phyloP scores from a whole-genome alignment of 371 early-diverging fungal species.

The Mortierella sp. region DNA sequence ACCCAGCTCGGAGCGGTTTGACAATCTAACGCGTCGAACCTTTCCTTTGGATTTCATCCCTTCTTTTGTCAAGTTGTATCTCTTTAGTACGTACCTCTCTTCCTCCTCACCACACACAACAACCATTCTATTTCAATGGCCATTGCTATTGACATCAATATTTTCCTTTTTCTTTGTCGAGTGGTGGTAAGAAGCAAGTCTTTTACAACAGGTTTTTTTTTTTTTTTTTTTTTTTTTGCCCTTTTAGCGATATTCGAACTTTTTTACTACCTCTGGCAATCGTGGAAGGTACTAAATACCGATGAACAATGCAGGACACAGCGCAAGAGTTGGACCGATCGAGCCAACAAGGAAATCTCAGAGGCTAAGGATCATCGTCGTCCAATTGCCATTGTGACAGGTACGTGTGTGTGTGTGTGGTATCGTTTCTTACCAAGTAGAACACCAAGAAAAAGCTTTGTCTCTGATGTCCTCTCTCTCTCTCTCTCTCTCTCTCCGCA shows the following conservation, averaged over 20 bases:
- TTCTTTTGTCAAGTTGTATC: no score
- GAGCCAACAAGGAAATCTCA: slow-evolving; percentile 2
- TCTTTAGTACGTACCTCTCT: no score
- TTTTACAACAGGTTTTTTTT: not conserved
- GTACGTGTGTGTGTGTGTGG: no score
- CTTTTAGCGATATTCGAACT: slow-evolving; percentile 3
- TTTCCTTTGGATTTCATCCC: no score
- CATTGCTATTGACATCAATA: not conserved
- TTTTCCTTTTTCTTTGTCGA: slow-evolving; percentile 2
- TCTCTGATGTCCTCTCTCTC: not conserved
- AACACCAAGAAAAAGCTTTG: not conserved
- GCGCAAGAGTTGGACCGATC: slow-evolving; percentile 14
- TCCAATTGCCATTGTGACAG: slow-evolving; percentile 24
- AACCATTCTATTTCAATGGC: not conserved
- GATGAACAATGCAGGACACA: slow-evolving; percentile 1
- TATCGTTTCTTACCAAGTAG: no score
- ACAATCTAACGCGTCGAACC: no score
- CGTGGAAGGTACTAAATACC: slow-evolving; percentile 2
- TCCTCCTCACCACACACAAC: slow-evolving; percentile 1
- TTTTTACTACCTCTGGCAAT: slow-evolving; percentile 10
- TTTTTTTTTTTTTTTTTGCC: not conserved
- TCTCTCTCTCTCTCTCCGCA: not conserved
- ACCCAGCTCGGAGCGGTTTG: no score
- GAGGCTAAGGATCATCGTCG: not conserved
- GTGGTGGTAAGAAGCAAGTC: not conserved